Evolutionary conservation across 345 rosid species (phyloP), one percentile per base, ranked within the genome.

Genomic region (Erodium maritimum): DNA sequence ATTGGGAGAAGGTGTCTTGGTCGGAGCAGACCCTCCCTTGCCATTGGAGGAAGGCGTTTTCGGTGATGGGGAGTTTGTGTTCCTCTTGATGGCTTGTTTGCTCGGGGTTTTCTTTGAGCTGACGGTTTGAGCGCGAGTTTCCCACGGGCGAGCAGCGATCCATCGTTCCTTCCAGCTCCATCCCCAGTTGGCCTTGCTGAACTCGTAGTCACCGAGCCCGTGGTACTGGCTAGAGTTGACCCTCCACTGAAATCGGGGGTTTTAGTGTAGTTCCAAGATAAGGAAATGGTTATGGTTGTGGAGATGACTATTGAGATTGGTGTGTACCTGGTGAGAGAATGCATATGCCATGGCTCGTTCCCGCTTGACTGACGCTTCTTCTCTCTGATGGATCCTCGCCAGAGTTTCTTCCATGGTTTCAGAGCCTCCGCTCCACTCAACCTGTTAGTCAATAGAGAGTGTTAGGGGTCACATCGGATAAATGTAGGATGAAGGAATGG

Each of bases 131-230:
- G 75, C 59, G 46, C 91, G 87, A 58, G 77, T 80, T 70, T 93
- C 96, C 99, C 99, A 93, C 20, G 99, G 99, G 14, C 94, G 77
- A 71, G 76, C 90, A 67, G 95, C 79, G 51, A 93, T 77, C 99
- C 99, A 93, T 23, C 90, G 85, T 50, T 93, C 96, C 78, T 66
- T 84, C 95, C 99, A 93, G 75, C 99, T 89, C 99, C 99, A 93
- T 55, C 91, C 94, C 95, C 96, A 93, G 29, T 82, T 84, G 0
- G 81, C 80, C 74, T 85, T 93, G 18, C 94, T 80, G 9, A 87
- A 67, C 57, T 79, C 95, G 61, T 75, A 77, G 56, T 73, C 58
- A 22, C 77, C 71, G 17, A 71, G 62, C 58, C 86, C 82, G 20
- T 64, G 79, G 61, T 70, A 59, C 58, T 58, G 72, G 58, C 72